Base-by-base conservation (phyloP, 2,329 filamentous ascomycete species). In the Cladosporium sp. region DNA sequence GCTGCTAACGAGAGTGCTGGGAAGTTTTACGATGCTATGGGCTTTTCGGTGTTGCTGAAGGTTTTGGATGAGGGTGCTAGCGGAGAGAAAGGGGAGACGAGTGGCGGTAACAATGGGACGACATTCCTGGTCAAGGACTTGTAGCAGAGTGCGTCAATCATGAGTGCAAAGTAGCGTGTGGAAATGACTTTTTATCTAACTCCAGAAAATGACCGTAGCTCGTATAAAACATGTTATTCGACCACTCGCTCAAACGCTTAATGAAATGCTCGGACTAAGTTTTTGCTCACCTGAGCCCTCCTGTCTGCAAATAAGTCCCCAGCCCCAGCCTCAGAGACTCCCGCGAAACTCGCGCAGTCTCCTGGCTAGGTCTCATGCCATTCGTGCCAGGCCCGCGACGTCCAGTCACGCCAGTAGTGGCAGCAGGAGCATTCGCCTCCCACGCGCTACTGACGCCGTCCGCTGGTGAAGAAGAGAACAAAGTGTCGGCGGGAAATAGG, bases 1-100 rank as follows among this genome's bases (percentile, higher is more conserved):
- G 52, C 56, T 42, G 52, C 51, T 34, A 70, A 70, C 50, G 50
- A 47, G 1, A 53, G 58, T 8, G 67, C 60, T 9, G 58, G 53
- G 49, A 56, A 36, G 18, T 55, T 57, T 30, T 52, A 54, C 37
- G 9, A 32, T 37, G 42, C 38, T 20, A 24, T 57, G 20, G 50
- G 49, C 4, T 44, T 51, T 18, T 17, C 18, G 22, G 11, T 40
- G 32, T 38, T 30, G 15, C 22, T 12, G 12, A 20, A 32, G 19
- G 15, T 38, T 11, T 39, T 51, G 32, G 48, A 50, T 44, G 48
- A 30, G 13, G 48, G 48, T 7, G 41, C 15, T 17, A 43, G 48
- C 32, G 48, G 48, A 22, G 48, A 51, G 41, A 39, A 32, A 20
- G 48, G 41, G 13, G 17, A 24, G 41, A 43, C 24, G 8, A 34